These are phyloP conservation scores for Rheum nobile DNA, from an alignment of 148 eudicot species.

Conservation along the genomic window DNA sequence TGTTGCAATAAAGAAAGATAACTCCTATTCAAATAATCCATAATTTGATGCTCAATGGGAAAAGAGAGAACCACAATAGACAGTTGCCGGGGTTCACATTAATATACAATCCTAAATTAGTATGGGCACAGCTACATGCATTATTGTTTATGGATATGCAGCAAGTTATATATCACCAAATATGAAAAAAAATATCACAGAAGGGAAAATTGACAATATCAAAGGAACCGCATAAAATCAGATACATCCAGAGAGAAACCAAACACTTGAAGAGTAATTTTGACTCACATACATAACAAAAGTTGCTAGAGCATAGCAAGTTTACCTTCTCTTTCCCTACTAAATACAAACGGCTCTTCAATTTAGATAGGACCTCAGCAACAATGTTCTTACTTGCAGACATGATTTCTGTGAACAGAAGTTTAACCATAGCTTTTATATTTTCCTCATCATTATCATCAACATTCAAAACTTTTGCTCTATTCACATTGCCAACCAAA, in stretches of 20 bases:
- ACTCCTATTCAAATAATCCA: not conserved
- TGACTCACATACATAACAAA: not conserved
- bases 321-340: conserved; percentile 38
- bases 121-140: not conserved
- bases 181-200: not conserved
- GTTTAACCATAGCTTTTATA: conserved; percentile 36
- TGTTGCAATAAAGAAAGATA: not conserved
- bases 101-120: not conserved
- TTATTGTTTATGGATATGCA: not conserved
- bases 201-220: not conserved
- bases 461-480: conserved; percentile 34
- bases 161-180: not conserved
- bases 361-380: conserved; percentile 37
- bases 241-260: not conserved
- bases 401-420: conserved; percentile 64
- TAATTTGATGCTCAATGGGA: not conserved
- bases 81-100: not conserved
- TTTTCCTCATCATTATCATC: conserved; percentile 34
- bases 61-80: not conserved
- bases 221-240: not conserved
- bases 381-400: conserved; percentile 55
- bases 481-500: conserved; percentile 48
- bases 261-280: not conserved
- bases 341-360: conserved; percentile 43
- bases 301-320: conserved; percentile 3